Evolutionary conservation across 2,329 filamentous ascomycete species (phyloP).

Genomic region (Diplodia sapinea): DNA sequence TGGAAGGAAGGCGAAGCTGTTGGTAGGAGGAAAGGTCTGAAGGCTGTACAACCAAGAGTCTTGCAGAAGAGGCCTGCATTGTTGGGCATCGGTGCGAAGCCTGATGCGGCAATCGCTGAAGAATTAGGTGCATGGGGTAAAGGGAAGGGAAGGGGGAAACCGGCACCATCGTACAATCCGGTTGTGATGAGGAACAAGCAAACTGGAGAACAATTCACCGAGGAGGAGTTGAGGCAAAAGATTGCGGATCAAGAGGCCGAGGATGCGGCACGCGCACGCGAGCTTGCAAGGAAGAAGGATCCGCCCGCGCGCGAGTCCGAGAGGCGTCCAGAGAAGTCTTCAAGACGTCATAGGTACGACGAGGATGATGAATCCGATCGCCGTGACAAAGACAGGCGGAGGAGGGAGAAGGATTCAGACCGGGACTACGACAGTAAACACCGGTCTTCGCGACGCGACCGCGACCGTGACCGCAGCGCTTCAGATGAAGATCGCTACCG

Average conservation of each 20-base stretch:
- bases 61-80: slow-evolving; percentile 77
- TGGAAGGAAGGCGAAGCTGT: slow-evolving; percentile 76
- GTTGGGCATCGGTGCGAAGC: slow-evolving; percentile 87
- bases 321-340: slow-evolving; percentile 36
- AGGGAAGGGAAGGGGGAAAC: slow-evolving; percentile 53
- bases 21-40: slow-evolving; percentile 55
- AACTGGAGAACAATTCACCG: slow-evolving; percentile 67
- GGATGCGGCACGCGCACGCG: slow-evolving; percentile 48
- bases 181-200: slow-evolving; percentile 65
- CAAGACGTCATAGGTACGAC: slow-evolving; percentile 22
- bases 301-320: slow-evolving; percentile 39
- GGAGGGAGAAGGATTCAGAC: slow-evolving; percentile 29
- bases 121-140: slow-evolving; percentile 84
- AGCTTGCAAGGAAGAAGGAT: slow-evolving; percentile 37
- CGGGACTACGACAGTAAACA: slow-evolving; percentile 33
- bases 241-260: slow-evolving; percentile 56
- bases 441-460: slow-evolving; percentile 34
- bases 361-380: slow-evolving; percentile 32
- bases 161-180: slow-evolving; percentile 63
- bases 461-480: slow-evolving; percentile 27
- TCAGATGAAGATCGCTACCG: slow-evolving; percentile 26
- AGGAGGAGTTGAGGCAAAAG: slow-evolving; percentile 63
- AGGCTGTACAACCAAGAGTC: slow-evolving; percentile 56
- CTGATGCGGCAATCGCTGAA: slow-evolving; percentile 66
- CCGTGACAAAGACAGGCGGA: slow-evolving; percentile 23